These are phyloP conservation scores for Penicillium bovifimosum DNA, from an alignment of 495 filamentous ascomycete species.

Conservation along the genomic window DNA sequence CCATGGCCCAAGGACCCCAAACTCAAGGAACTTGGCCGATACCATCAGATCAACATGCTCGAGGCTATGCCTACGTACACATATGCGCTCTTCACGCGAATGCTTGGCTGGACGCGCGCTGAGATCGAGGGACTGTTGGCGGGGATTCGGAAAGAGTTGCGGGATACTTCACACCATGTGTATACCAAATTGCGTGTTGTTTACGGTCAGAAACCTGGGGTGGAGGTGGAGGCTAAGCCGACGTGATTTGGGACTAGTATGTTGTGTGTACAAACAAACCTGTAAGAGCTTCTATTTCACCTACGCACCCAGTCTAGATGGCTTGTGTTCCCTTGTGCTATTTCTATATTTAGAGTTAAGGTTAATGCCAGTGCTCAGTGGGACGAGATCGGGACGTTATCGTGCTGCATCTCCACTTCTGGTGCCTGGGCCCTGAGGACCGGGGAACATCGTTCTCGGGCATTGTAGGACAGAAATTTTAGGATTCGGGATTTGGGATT, in stretches of 20 bases:
- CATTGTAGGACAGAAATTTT: too few relatives aligned
- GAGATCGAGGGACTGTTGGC: conserved; percentile 51
- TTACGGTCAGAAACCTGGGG: conserved; percentile 34
- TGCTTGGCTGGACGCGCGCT: conserved; percentile 47
- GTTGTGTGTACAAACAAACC: neutral
- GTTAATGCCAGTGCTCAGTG: too few relatives aligned
- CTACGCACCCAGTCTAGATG: too few relatives aligned
- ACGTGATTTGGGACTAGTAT: neutral
- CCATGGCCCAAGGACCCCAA: conserved; percentile 50
- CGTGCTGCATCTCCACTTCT: neutral
- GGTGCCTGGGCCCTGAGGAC: neutral
- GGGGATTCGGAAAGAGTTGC: conserved; percentile 48
- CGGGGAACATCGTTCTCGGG: neutral
- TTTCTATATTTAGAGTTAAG: neutral
- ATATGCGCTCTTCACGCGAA: conserved; percentile 49
- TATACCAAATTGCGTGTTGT: conserved; percentile 35
- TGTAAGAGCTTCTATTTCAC: too few relatives aligned
- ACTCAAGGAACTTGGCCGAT: conserved; percentile 46
- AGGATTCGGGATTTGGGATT: too few relatives aligned
- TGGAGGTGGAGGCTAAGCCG: neutral
- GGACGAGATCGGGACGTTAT: neutral
- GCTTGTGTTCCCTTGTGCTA: neutral
- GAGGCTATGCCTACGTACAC: conserved; percentile 45
- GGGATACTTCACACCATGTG: conserved; percentile 45
- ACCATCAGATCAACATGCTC: conserved; percentile 43